These are phyloP conservation scores for Termitomyces sp. DNA, from an alignment of 768 basidiomycete species.

Conservation along the genomic window DNA sequence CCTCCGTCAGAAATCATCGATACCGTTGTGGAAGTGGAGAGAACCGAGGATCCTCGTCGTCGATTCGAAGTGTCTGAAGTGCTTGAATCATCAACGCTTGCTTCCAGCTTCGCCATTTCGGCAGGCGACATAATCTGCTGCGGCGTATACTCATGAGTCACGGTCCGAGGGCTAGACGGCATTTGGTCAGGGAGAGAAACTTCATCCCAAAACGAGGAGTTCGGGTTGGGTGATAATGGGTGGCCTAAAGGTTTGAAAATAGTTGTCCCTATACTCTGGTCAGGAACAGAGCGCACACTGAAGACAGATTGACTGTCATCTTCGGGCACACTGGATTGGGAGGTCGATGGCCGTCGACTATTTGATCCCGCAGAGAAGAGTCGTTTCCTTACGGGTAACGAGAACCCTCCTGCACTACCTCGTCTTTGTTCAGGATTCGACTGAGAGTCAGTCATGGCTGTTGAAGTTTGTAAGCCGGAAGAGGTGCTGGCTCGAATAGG, in stretches of 20 bases:
- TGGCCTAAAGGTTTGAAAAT: slow-evolving; percentile 25
- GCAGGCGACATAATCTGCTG: slow-evolving; percentile 70
- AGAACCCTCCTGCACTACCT: slow-evolving; percentile 27
- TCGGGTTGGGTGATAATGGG: slow-evolving; percentile 23
- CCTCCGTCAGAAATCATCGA: slow-evolving; percentile 30
- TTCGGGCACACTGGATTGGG: slow-evolving; percentile 38
- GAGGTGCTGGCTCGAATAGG: slow-evolving; percentile 34
- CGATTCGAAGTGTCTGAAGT: slow-evolving; percentile 26
- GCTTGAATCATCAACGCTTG: slow-evolving; percentile 37
- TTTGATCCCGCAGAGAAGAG: slow-evolving; percentile 61
- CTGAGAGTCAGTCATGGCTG: slow-evolving; percentile 19
- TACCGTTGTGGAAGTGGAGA: slow-evolving; percentile 37
- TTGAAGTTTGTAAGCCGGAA: slow-evolving; percentile 25
- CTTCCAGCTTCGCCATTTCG: slow-evolving; percentile 62
- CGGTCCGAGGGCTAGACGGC: slow-evolving; percentile 34
- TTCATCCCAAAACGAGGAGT: slow-evolving; percentile 52
- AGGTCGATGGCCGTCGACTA: slow-evolving; percentile 50
- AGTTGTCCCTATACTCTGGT: slow-evolving; percentile 25
- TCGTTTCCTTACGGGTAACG: slow-evolving; percentile 45
- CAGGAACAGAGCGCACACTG: slow-evolving; percentile 48
- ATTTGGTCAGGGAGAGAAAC: slow-evolving; percentile 27
- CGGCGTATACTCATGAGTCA: slow-evolving; percentile 48
- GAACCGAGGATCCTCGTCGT: slow-evolving; percentile 37
- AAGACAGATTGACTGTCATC: slow-evolving; percentile 58
- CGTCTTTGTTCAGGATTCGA: slow-evolving; percentile 23